Conservation (phyloP, 1,284 basidiomycete species). For the Trichosporon asahii region DNA sequence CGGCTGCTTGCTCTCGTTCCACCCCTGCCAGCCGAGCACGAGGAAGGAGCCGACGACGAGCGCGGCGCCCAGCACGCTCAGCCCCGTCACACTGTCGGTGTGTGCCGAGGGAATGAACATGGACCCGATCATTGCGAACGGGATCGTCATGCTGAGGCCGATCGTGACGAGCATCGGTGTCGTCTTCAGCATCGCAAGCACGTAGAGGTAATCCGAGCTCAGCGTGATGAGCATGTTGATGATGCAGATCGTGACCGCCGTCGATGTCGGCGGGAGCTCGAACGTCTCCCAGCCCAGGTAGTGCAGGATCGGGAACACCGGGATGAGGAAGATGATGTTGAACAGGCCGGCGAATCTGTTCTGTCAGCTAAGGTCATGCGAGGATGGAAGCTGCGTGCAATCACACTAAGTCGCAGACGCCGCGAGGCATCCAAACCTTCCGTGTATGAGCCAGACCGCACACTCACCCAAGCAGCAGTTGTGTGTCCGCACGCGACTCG, state of each 20-base stretch:
- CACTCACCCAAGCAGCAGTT: slow-evolving; percentile 75
- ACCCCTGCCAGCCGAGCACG: slow-evolving; percentile 48
- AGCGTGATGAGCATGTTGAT: slow-evolving; percentile 85
- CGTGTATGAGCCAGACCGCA: neutral
- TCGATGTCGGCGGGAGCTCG: slow-evolving; percentile 63
- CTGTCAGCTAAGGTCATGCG: slow-evolving; percentile 23
- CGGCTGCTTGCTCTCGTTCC: slow-evolving; percentile 28
- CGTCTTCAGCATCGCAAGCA: slow-evolving; percentile 91
- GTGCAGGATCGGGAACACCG: slow-evolving; percentile 77
- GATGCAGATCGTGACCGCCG: slow-evolving; percentile 64
- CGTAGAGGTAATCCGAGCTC: slow-evolving; percentile 80
- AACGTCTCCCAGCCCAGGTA: slow-evolving; percentile 70
- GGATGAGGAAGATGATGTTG: slow-evolving; percentile 78
- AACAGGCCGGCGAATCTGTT: slow-evolving; percentile 76
- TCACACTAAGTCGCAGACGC: neutral
- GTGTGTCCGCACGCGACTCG: slow-evolving; percentile 86
- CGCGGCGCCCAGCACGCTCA: slow-evolving; percentile 59
- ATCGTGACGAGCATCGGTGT: slow-evolving; percentile 83
- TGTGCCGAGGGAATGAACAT: slow-evolving; percentile 39
- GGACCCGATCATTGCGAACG: slow-evolving; percentile 49
- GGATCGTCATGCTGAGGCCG: slow-evolving; percentile 89
- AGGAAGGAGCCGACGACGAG: slow-evolving; percentile 59
- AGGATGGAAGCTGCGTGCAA: neutral
- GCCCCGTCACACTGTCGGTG: slow-evolving; percentile 54
- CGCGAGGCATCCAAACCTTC: too few relatives aligned